These are phyloP conservation scores for Elsinoe fawcettii DNA, from an alignment of 2,329 filamentous ascomycete species.

Conservation along the genomic window DNA sequence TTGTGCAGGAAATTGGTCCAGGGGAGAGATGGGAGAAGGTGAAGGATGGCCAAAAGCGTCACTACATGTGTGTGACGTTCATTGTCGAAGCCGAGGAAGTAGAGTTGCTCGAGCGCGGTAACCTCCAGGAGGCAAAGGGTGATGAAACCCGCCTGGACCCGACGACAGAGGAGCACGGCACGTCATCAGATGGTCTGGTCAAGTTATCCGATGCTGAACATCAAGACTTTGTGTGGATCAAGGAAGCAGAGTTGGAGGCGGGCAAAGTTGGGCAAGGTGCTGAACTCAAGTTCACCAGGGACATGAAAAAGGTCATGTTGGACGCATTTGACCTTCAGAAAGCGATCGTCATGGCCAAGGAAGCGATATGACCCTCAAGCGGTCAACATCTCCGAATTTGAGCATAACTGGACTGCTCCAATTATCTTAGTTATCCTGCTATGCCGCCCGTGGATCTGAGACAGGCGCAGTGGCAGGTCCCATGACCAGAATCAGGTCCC, in stretches of 20 bases:
- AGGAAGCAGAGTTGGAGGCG: slow-evolving; percentile 33
- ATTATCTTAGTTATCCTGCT: neutral
- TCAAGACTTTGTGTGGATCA: slow-evolving; percentile 33
- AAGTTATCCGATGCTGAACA: slow-evolving; percentile 30
- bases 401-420: neutral
- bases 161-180: slow-evolving; percentile 5
- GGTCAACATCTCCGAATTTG: neutral
- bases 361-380: neutral
- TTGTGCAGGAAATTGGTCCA: slow-evolving; percentile 25
- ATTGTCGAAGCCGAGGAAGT: slow-evolving; percentile 18
- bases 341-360: slow-evolving; percentile 13
- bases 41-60: slow-evolving; percentile 12
- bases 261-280: slow-evolving; percentile 20
- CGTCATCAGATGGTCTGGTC: slow-evolving; percentile 2
- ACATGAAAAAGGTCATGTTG: slow-evolving; percentile 14
- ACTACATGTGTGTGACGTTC: slow-evolving; percentile 18
- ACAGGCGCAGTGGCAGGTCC: neutral
- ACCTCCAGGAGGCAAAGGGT: slow-evolving; percentile 2
- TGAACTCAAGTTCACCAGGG: slow-evolving; percentile 29
- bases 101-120: slow-evolving; percentile 7
- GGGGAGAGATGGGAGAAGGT: slow-evolving; percentile 17
- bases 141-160: slow-evolving; percentile 12
- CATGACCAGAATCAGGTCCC: neutral
- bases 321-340: slow-evolving; percentile 18
- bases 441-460: neutral